Evolutionary conservation across 1,284 basidiomycete genomes (phyloP).

Genomic region (Neonothopanus nambi): DNA sequence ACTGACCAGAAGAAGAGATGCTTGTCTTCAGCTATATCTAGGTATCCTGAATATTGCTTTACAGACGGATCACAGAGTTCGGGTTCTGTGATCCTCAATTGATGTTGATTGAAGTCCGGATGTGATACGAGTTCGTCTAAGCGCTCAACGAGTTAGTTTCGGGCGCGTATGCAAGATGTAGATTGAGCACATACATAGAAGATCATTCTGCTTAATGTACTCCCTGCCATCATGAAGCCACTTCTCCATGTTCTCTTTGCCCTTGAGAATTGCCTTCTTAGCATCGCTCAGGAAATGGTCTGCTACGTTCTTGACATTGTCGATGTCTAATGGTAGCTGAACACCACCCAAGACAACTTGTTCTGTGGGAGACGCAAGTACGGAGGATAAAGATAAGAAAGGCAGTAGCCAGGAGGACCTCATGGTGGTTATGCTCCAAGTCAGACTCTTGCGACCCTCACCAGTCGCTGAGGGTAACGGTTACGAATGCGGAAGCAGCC

Average conservation of each 20-base stretch:
- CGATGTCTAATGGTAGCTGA: neutral
- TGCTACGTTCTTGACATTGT: constrained; percentile 17
- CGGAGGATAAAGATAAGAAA: constrained; percentile 21
- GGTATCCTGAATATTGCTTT: constrained; percentile 46
- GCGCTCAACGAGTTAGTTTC: constrained; percentile 10
- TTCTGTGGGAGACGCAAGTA: constrained; percentile 22
- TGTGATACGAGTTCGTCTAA: constrained; percentile 77
- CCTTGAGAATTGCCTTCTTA: constrained; percentile 41
- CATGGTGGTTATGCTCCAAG: constrained; percentile 25
- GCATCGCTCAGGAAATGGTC: constrained; percentile 39
- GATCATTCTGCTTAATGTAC: constrained; percentile 63
- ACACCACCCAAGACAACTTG: constrained; percentile 15
- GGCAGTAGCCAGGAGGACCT: constrained; percentile 23
- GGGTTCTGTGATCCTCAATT: constrained; percentile 72
- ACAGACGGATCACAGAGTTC: constrained; percentile 70
- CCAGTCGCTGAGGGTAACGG: neutral
- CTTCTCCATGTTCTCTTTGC: constrained; percentile 50
- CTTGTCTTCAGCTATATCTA: constrained; percentile 38
- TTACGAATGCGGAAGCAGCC: neutral
- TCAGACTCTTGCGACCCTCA: neutral
- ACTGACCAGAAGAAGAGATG: constrained; percentile 50
- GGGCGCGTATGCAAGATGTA: neutral
- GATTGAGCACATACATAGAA: constrained; percentile 50
- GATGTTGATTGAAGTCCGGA: constrained; percentile 68
- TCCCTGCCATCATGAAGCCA: constrained; percentile 61